Conservation (phyloP, 768 basidiomycete genomes). For the Russula earlei region DNA sequence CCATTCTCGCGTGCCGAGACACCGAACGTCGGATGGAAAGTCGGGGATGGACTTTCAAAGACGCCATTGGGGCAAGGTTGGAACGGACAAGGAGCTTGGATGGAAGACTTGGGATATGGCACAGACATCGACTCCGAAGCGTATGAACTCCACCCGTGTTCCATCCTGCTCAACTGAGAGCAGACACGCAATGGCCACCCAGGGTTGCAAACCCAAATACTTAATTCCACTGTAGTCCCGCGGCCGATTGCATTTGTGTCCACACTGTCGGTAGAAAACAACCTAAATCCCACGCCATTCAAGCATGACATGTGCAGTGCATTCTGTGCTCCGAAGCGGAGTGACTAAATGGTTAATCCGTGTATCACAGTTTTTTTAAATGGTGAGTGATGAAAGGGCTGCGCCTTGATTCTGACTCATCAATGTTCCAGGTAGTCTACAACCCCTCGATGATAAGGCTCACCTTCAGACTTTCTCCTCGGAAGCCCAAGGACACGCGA, state of each 20-base stretch:
- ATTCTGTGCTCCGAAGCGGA: conserved; percentile 7
- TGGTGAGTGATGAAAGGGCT: conserved; percentile 10
- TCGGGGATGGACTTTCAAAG: conserved; percentile 31
- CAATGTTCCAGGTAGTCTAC: conserved; percentile 39
- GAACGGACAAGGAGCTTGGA: conserved; percentile 28
- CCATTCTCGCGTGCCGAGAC: conserved; percentile 30
- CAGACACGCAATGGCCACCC: background rate
- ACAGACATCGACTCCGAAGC: conserved; percentile 12
- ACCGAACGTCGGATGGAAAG: conserved; percentile 36
- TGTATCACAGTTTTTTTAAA: conserved; percentile 20
- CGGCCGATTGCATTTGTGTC: conserved; percentile 65
- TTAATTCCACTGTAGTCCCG: conserved; percentile 52
- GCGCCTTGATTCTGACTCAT: conserved; percentile 6
- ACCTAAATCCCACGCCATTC: conserved; percentile 57
- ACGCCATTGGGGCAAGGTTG: conserved; percentile 23
- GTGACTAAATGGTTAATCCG: conserved; percentile 18
- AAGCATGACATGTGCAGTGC: conserved; percentile 35
- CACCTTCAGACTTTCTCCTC: conserved; percentile 40
- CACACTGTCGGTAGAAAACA: conserved; percentile 40
- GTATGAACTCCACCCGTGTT: too few relatives aligned
- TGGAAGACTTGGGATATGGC: conserved; percentile 35
- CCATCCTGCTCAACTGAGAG: too few relatives aligned
- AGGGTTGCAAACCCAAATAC: conserved; percentile 37
- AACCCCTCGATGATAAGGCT: conserved; percentile 60
- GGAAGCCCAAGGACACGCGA: conserved; percentile 48